These are phyloP conservation scores for Phytophthora agathidicida DNA, from an alignment of 352 stramenopile species.

Conservation along the genomic window DNA sequence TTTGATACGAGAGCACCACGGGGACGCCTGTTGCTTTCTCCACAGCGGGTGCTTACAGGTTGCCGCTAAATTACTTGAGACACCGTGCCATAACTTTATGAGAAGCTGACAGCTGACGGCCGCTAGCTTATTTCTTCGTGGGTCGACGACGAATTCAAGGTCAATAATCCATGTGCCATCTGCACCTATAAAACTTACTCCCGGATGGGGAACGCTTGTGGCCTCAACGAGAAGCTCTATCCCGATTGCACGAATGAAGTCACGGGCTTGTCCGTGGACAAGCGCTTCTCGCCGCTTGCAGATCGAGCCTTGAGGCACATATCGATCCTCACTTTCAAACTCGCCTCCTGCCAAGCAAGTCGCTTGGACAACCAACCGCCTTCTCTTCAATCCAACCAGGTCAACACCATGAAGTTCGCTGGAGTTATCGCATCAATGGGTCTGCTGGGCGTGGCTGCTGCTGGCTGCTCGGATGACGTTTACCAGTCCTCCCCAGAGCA, in stretches of 20 bases:
- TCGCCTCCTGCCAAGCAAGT: slow-evolving; percentile 13
- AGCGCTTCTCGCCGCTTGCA: neutral
- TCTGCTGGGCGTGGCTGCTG: slow-evolving; percentile 21
- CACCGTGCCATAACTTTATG: too few species aligned
- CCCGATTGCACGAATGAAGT: slow-evolving; percentile 24
- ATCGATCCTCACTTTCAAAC: slow-evolving; percentile 25
- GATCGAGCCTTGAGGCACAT: neutral
- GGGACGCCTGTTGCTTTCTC: neutral
- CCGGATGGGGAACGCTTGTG: slow-evolving; percentile 27
- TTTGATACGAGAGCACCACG: neutral
- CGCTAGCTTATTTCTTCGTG: slow-evolving; percentile 3
- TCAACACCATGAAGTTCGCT: slow-evolving; percentile 26
- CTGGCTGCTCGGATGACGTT: slow-evolving; percentile 11
- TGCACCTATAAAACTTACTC: slow-evolving; percentile 13
- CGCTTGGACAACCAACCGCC: too few species aligned
- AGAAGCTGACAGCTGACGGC: neutral
- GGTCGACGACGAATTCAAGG: slow-evolving; percentile 9
- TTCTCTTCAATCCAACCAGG: neutral
- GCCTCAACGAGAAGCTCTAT: slow-evolving; percentile 21
- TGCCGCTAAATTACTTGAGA: slow-evolving; percentile 10
- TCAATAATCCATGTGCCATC: slow-evolving; percentile 12
- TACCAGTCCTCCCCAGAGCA: slow-evolving; percentile 7
- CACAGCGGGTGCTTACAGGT: neutral
- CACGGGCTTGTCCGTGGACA: slow-evolving; percentile 4
- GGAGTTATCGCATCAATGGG: slow-evolving; percentile 16